Conservation (phyloP, 345 rosid genomes). For the Ailanthus altissimus region DNA sequence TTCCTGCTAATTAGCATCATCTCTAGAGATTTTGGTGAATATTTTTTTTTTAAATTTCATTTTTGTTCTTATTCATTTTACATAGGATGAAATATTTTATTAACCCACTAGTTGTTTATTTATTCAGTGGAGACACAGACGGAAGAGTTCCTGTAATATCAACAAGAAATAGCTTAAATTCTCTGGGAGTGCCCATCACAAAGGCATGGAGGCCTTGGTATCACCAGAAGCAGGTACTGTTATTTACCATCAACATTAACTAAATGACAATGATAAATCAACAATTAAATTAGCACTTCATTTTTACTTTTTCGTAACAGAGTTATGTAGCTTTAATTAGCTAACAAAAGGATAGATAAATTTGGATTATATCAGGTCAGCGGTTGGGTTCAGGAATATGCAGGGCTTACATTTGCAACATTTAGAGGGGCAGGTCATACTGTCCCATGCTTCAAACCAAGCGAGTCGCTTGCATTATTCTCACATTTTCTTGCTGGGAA, state of each 20-base stretch:
- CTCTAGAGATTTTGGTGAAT: too few species aligned
- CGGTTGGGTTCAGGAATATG: slow-evolving; percentile 92
- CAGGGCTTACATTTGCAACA: slow-evolving; percentile 84
- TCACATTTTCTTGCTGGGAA: slow-evolving; percentile 61
- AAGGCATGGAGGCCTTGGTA: slow-evolving; percentile 93
- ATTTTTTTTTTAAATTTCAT: too few species aligned
- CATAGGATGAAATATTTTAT: too few species aligned
- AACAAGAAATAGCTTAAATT: slow-evolving; percentile 70
- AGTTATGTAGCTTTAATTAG: neutral
- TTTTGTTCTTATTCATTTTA: too few species aligned
- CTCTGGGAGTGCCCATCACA: slow-evolving; percentile 56
- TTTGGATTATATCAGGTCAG: slow-evolving; percentile 52
- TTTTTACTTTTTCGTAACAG: neutral
- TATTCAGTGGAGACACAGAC: slow-evolving; percentile 98
- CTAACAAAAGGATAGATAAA: neutral
- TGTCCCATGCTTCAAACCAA: slow-evolving; percentile 81
- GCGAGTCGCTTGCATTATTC: slow-evolving; percentile 69
- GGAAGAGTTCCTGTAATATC: slow-evolving; percentile 94
- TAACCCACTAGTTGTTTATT: too few species aligned
- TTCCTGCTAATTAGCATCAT: neutral
- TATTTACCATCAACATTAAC: neutral
- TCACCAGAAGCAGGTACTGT: slow-evolving; percentile 66
- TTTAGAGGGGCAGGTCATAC: slow-evolving; percentile 99
- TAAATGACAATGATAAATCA: too few species aligned
- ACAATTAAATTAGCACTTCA: too few species aligned